These are phyloP conservation scores for Bipolaris oryzae DNA, from an alignment of 2,329 filamentous ascomycete species.

Conservation along the genomic window DNA sequence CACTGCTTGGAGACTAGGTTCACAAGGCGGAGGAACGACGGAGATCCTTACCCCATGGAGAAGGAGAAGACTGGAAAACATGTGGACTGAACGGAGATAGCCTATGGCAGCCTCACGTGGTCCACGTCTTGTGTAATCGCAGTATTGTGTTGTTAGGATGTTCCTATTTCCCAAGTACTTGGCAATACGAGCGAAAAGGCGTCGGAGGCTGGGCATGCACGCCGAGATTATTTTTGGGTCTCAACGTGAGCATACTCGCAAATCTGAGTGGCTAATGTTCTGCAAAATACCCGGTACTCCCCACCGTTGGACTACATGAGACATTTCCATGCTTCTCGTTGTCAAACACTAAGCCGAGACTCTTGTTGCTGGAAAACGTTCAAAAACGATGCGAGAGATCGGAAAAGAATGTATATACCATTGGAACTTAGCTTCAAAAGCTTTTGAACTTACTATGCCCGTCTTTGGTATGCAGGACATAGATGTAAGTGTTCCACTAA, in stretches of 20 bases:
- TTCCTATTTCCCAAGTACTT: conserved; percentile 2
- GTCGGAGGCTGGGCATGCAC: neutral
- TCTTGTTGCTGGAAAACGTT: neutral
- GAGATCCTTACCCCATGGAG: neutral
- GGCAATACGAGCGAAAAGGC: neutral
- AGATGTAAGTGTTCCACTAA: too few relatives aligned
- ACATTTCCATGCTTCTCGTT: neutral
- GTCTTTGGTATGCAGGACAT: neutral
- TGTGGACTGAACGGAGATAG: neutral
- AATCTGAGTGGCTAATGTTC: neutral
- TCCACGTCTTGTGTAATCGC: neutral
- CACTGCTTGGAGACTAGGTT: neutral
- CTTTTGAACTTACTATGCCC: too few relatives aligned
- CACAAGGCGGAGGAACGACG: neutral
- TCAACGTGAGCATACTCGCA: neutral
- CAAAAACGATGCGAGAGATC: neutral
- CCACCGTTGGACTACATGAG: neutral
- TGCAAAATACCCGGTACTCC: neutral
- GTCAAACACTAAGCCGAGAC: neutral
- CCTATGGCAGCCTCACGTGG: neutral
- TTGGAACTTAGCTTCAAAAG: neutral
- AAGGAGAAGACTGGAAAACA: neutral
- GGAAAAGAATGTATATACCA: neutral
- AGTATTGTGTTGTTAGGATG: neutral
- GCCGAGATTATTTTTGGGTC: neutral